Base-by-base conservation (phyloP, 2,329 filamentous ascomycete species). In the Rhinocladiella mackenziei region DNA sequence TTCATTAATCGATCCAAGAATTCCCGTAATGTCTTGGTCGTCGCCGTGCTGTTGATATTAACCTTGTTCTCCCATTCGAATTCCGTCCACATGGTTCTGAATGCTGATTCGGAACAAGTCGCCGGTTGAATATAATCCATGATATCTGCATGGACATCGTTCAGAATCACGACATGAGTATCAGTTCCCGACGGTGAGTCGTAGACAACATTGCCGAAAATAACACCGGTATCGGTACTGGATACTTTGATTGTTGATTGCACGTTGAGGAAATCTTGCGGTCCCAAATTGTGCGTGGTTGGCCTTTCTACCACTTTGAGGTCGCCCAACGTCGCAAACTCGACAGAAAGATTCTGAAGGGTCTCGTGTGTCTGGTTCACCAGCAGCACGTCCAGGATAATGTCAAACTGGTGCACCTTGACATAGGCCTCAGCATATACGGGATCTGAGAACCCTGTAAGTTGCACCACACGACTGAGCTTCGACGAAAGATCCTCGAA, bases 31-130 rank as follows among this genome's bases (percentile, higher is more conserved):
- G 80, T 84, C 73, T 91, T 94, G 56, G 87, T 88, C 10, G 53
- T 54, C 26, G 33, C 34, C 75, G 96, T 97, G 54, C 87, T 94
- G 70, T 96, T 96, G 72, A 98, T 97, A 72, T 98, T 98, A 67
- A 98, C 91, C 78, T 98, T 98, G 73, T 98, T 98, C 75, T 98
- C 92, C 92, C 92, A 98, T 65, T 98, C 92, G 57, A 98, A 98
- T 64, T 98, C 92, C 26, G 92, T 98, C 92, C 92, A 98, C 92
- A 98, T 98, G n/a, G 88, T 94, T 48, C 92, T 81, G 82, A 98
- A 98, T 62, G 97, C 89, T 8, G 91, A 96, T 74, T 98, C 92
- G 3, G 88, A 92, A 75, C 92, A 98, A 11, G 89, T 83, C 5
- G 91, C 91, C 1, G 92, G 92, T 64, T 97, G 91, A 60, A 98